phyloP scores from a whole-genome alignment of 352 stramenopile species.

The Globisporangium carolinianum region DNA sequence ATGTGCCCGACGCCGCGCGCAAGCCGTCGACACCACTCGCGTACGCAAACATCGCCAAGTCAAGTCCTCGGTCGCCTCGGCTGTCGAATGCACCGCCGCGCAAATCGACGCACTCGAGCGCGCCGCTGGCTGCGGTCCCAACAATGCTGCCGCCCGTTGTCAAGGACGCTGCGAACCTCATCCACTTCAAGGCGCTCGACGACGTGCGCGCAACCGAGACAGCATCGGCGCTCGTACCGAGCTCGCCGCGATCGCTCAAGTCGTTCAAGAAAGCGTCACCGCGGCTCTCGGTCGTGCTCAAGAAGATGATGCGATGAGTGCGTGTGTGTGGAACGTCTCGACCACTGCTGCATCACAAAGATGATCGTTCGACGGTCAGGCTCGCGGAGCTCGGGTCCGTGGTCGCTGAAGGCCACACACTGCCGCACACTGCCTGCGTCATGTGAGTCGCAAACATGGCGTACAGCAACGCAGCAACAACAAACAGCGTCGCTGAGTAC shows the following conservation, averaged over 20 bases:
- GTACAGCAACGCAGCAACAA: no score
- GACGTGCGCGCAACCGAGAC: constrained; percentile 23
- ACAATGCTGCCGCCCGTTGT: neutral
- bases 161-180: constrained; percentile 11
- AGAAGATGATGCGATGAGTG: constrained; percentile 37
- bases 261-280: constrained; percentile 35
- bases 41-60: constrained; percentile 19
- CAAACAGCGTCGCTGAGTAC: no score
- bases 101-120: constrained; percentile 15
- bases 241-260: constrained; percentile 35
- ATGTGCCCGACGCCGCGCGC: constrained; percentile 23
- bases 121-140: no score
- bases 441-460: no score
- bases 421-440: no score
- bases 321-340: no score
- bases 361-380: no score
- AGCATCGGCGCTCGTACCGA: constrained; percentile 18
- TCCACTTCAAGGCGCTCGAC: constrained; percentile 14
- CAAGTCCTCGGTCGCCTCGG: constrained; percentile 1
- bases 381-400: no score
- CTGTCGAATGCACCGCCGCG: constrained; percentile 5
- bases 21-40: constrained; percentile 32
- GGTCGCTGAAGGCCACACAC: no score
- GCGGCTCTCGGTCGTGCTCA: constrained; percentile 30
- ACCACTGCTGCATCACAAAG: no score